These are phyloP conservation scores for Arxiozyma slooffiae DNA, from an alignment of 1,139 yeast species.

Conservation along the genomic window DNA sequence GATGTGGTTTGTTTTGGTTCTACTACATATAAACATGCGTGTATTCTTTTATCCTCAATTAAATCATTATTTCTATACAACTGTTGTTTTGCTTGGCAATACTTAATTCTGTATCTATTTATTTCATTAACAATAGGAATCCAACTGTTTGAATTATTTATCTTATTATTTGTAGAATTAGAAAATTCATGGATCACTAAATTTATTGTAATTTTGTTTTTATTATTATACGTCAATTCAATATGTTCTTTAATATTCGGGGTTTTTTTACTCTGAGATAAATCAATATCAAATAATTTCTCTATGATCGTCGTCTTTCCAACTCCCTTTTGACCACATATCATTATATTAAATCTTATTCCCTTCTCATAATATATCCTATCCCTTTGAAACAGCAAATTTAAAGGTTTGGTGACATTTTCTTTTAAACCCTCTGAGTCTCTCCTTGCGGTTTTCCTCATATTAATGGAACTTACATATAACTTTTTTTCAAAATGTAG, in stretches of 20 bases:
- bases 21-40: slow-evolving; percentile 67
- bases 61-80: slow-evolving; percentile 43
- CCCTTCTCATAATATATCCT: slow-evolving; percentile 36
- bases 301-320: slow-evolving; percentile 50
- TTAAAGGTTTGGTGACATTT: neutral
- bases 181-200: neutral
- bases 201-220: neutral
- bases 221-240: neutral
- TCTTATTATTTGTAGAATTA: neutral
- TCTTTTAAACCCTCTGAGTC: neutral
- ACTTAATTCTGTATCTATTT: slow-evolving; percentile 69
- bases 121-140: slow-evolving; percentile 44
- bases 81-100: slow-evolving; percentile 61
- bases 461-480: neutral
- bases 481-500: neutral
- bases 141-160: neutral
- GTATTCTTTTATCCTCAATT: slow-evolving; percentile 51
- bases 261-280: neutral
- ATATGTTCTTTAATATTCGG: neutral
- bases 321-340: slow-evolving; percentile 50
- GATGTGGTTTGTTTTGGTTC: slow-evolving; percentile 44
- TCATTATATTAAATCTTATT: slow-evolving; percentile 46
- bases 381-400: slow-evolving; percentile 9
- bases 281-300: slow-evolving; percentile 38
- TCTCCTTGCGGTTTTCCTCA: neutral